Evolutionary conservation across 306 rosid genomes (phyloP), one percentile per base, ranked within the genome.

Genomic region (Rubus parviflorus): DNA sequence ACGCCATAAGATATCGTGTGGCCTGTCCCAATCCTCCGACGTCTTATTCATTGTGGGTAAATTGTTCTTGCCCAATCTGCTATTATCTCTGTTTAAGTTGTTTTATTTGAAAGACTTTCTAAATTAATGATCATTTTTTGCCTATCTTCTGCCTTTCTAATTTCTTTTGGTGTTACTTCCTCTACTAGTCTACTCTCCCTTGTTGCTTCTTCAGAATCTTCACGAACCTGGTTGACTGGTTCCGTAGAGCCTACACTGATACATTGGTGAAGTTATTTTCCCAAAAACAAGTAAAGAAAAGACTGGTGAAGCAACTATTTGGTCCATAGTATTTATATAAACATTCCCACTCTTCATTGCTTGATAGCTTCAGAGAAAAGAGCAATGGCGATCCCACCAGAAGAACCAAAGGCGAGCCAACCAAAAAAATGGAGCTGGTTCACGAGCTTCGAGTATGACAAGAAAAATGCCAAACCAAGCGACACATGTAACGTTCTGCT

Each of bases 401-500:
- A 45, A 51, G 15, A 38, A 35, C 37, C 22, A 65, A 62, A 53
- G 80, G 38, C 5, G n/a, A 22, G 41, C 7, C 61, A 75, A 41
- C 73, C 78, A 40, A 67, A 12, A 6, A 6, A 3, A 0, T 74
- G 65, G 65, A 74, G 30, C 8, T 81, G 68, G 75, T 41, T 40
- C 2, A 72, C 38, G 56, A 57, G 57, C 49, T 81, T 86, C 51
- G 75, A 78, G 67, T 86, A 48, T 20, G 49, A 83, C 6, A 43
- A 72, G 68, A 35, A 3, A 8, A 49, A 0, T 0, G 86, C 74
- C 56, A 61, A 77, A 0, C 16, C 81, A 1, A 13, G 45, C 3
- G 86, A 84, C 5, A 43, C 57, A 0, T 60, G 79, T 11, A 81
- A 74, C 22, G 76, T 81, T 58, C 72, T 84, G 61, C 74, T 87